These are phyloP conservation scores for Trichoderma afroharzianum DNA, from an alignment of 2,329 filamentous ascomycete species.

Conservation along the genomic window DNA sequence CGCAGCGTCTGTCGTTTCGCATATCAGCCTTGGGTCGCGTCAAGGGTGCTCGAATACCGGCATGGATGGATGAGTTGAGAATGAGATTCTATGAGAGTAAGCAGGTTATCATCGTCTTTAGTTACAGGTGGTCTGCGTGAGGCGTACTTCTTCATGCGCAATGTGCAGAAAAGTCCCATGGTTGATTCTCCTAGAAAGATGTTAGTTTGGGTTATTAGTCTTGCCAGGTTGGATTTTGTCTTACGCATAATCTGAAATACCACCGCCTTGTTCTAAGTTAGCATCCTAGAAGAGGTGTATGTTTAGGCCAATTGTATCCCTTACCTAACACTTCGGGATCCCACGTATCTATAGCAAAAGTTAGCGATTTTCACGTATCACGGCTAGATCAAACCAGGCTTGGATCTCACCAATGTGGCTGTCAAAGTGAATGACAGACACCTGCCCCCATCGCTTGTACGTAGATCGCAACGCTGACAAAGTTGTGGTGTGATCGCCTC, in stretches of 20 bases:
- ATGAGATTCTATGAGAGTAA: slow-evolving; percentile 47
- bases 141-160: slow-evolving; percentile 23
- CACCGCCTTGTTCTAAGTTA: slow-evolving; percentile 18
- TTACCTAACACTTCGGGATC: slow-evolving; percentile 22
- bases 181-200: slow-evolving; percentile 20
- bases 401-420: slow-evolving; percentile 41
- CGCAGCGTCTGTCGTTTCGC: slow-evolving; percentile 23
- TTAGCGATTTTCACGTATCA: background rate
- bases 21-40: slow-evolving; percentile 41
- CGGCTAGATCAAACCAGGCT: background rate
- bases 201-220: background rate
- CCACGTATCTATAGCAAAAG: slow-evolving; percentile 21
- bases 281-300: background rate
- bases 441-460: slow-evolving; percentile 54
- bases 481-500: slow-evolving; percentile 67
- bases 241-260: slow-evolving; percentile 24
- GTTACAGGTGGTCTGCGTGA: background rate
- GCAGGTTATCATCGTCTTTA: background rate
- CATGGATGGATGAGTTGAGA: slow-evolving; percentile 69
- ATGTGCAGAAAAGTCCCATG: slow-evolving; percentile 27
- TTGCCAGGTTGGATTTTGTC: background rate
- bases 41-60: slow-evolving; percentile 71
- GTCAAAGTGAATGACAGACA: slow-evolving; percentile 70
- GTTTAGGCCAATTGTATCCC: background rate
- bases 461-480: slow-evolving; percentile 63